Percentiles rank a stretch among this genome's conserved stretches.
phyloP scores from a whole-genome alignment of 2,329 filamentous ascomycete species.

The Hawksworthiomyces lignivorus region DNA sequence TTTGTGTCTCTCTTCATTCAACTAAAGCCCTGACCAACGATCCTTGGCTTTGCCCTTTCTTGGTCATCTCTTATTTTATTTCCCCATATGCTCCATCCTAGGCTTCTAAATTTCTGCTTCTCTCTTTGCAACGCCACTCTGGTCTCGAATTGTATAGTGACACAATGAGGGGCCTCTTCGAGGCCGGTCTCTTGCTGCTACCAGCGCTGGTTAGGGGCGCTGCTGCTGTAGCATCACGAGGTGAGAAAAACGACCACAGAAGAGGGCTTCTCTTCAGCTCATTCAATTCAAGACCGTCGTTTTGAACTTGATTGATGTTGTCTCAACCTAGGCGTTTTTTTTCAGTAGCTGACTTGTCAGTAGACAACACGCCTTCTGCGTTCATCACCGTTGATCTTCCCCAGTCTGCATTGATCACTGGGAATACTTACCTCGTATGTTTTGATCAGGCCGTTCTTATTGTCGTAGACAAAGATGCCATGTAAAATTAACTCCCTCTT shows the following conservation, averaged over 20 bases:
- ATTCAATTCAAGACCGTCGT: too few relatives aligned
- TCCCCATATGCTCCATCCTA: neutral
- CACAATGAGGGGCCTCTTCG: conserved; percentile 26
- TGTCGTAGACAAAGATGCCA: conserved; percentile 8
- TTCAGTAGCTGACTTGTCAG: too few relatives aligned
- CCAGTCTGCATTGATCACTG: conserved; percentile 6
- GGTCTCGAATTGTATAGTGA: too few relatives aligned
- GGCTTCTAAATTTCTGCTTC: neutral
- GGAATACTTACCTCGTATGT: conserved; percentile 18
- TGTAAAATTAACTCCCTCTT: neutral
- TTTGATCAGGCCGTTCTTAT: conserved; percentile 1
- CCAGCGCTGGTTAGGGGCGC: conserved; percentile 26
- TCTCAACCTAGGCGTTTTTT: too few relatives aligned
- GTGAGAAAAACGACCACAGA: too few relatives aligned
- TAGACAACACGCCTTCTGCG: conserved; percentile 15
- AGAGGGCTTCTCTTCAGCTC: too few relatives aligned
- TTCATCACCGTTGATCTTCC: conserved; percentile 20
- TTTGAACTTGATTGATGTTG: too few relatives aligned
- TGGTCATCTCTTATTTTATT: neutral
- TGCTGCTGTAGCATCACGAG: conserved; percentile 12
- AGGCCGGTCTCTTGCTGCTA: conserved; percentile 27
- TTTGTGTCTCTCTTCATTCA: neutral
- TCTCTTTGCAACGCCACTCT: too few relatives aligned
- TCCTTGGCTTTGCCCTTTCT: too few relatives aligned
- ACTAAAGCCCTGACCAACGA: too few relatives aligned